phyloP scores from a whole-genome alignment of 495 filamentous ascomycete species.

The Penicillium simplicissimum region DNA sequence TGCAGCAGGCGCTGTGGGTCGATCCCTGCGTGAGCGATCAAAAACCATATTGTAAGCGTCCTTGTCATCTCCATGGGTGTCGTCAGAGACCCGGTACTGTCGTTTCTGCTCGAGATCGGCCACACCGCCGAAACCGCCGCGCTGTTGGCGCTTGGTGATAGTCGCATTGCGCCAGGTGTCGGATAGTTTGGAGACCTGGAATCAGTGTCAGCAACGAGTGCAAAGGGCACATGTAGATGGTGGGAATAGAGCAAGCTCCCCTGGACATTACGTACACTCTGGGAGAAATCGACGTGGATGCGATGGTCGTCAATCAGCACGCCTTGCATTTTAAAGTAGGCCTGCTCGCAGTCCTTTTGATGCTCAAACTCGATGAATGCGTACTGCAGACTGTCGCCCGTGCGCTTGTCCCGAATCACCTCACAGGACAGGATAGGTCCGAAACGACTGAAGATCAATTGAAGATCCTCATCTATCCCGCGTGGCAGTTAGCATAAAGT shows the following conservation, averaged over 20 bases:
- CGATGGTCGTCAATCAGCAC: constrained; percentile 96
- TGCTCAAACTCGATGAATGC: constrained; percentile 97
- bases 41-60: constrained; percentile 82
- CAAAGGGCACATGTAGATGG: neutral
- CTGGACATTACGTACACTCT: constrained; percentile 64
- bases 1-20: constrained; percentile 8
- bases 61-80: constrained; percentile 47
- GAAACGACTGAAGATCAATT: constrained; percentile 96
- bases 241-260: neutral
- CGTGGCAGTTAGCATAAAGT: constrained; percentile 10
- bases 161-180: constrained; percentile 86
- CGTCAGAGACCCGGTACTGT: constrained; percentile 75
- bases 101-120: constrained; percentile 82
- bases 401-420: constrained; percentile 91
- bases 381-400: constrained; percentile 93
- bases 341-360: constrained; percentile 88
- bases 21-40: constrained; percentile 61
- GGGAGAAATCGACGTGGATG: constrained; percentile 98
- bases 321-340: constrained; percentile 97
- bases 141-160: constrained; percentile 73
- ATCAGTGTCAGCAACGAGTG: constrained; percentile 24
- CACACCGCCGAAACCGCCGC: constrained; percentile 89
- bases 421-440: constrained; percentile 95
- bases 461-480: constrained; percentile 78
- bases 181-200: constrained; percentile 75